Base-by-base conservation (phyloP, 805 yeast species). In the Candida khao-thaluensis region DNA sequence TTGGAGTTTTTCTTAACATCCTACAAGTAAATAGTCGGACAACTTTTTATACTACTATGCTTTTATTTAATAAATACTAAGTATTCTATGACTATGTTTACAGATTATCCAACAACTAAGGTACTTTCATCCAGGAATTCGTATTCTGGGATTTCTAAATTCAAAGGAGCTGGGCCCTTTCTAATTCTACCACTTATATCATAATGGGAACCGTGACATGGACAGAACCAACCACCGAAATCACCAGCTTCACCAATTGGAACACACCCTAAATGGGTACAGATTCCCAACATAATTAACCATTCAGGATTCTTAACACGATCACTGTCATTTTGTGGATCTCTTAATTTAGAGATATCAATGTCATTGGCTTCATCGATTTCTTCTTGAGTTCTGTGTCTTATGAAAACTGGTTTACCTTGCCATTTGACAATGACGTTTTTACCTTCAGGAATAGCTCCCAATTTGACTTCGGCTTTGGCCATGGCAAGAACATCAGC, bases 201-300 rank as follows among this genome's bases (percentile, higher is more conserved):
- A 73, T 93, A 93, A 72, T 95, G 99, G 64, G 98, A 91, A 80
- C 99, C 99, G 79, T 95, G 99, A 77, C 99, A 93, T 52, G 99
- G 99, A 73, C 99, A 93, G 91, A 93, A 93, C 99, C 99, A 93
- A 67, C 99, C 99, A 67, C 97, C 98, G 58, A 79, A 93, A 71
- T 93, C 99, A 74, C 99, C 99, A 53, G 97, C 83, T 76, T 93
- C 98, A 66, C 99, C 99, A 61, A 93, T 93, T 54, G 99, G 99
- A 48, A 93, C 99, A 84, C 99, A 93, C 69, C 99, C 99, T 77
- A 93, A 82, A 70, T 93, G 99, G 53, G 99, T 93, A 79, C 99
- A 93, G 68, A 93, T 91, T 74, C 99, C 99, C 73, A 93, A 71
- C 99, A 93, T 93, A 67, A 93, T 79, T 64, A 93, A 81, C 99